Evolutionary conservation across 805 yeast genomes (phyloP), one percentile per base, ranked within the genome.

Genomic region (Cyberlindnera galapagoensis): DNA sequence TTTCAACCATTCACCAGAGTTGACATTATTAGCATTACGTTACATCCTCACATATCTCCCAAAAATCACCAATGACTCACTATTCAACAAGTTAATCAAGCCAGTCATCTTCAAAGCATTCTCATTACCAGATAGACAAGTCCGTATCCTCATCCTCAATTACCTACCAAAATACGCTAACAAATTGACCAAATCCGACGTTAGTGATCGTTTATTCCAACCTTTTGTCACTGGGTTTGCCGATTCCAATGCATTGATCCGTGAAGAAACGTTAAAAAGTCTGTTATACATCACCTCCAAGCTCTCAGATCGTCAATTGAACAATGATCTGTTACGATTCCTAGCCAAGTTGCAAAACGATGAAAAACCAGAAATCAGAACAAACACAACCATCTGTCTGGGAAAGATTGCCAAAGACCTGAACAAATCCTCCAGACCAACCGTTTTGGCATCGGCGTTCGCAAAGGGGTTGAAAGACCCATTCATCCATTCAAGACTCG

Each of bases 391-490:
- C 11, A 65, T 80, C 14, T 67, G 83, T 26, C 67, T 86, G 21
- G 75, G 81, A 24, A 73, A 74, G 34, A 74, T 86, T 27, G 77
- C 92, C 0, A 54, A 65, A 20, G 59, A 64, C 37, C 69, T 86
- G 44, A 76, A 75, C 46, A 48, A 62, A 14, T 56, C 53, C 11
- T 63, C 81, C 18, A 67, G 88, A 36, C 67, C 84, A 8, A 77
- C 76, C 15, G 95, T 92, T 3, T 60, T 92, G 29, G 76, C 86
- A 3, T 86, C 96, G 1, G 97, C 97, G 0, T 80, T 83, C 46
- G 72, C 84, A 3, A 80, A 87, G 47, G 81, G 94, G 0, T 64
- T 90, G 28, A 78, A 77, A 46, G 98, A 90, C 55, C 70, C 88
- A 1, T 76, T 75, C 48, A 67, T 77, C 3, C 86, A 82, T 7